phyloP scores from a whole-genome alignment of 768 basidiomycete genomes.

The Xerocomus potaroensis region DNA sequence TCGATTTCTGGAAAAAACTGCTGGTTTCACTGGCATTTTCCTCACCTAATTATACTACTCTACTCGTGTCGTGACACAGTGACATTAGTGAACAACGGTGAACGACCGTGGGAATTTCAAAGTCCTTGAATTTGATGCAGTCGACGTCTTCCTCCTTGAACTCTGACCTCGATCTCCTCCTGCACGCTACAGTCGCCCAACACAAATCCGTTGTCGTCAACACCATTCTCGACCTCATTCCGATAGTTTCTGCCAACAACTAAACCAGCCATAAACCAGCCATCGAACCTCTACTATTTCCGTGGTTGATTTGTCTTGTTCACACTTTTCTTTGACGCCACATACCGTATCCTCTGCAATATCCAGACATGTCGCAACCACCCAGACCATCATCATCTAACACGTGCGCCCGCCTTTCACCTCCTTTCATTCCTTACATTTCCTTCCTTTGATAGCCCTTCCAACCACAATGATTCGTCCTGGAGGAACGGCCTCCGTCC shows the following conservation, averaged over 20 bases:
- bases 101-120: constrained; percentile 23
- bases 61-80: no score
- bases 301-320: constrained; percentile 17
- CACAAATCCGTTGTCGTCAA: constrained; percentile 11
- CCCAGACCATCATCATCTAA: constrained; percentile 31
- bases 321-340: constrained; percentile 10
- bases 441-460: constrained; percentile 16
- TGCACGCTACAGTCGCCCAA: constrained; percentile 11
- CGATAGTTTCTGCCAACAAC: constrained; percentile 11
- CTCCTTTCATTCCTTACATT: constrained; percentile 4
- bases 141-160: constrained; percentile 22
- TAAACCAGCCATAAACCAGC: constrained; percentile 12
- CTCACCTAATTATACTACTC: no score
- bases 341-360: constrained; percentile 7
- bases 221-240: constrained; percentile 9
- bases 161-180: constrained; percentile 29
- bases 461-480: constrained; percentile 30
- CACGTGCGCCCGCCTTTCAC: constrained; percentile 18
- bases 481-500: constrained; percentile 81
- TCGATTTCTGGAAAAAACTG: no score
- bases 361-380: constrained; percentile 29
- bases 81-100: constrained; percentile 4
- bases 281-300: constrained; percentile 22
- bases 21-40: no score
- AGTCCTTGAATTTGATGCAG: constrained; percentile 24